Conservation (phyloP, 2,329 filamentous ascomycete species). For the Fusarium napiforme region DNA sequence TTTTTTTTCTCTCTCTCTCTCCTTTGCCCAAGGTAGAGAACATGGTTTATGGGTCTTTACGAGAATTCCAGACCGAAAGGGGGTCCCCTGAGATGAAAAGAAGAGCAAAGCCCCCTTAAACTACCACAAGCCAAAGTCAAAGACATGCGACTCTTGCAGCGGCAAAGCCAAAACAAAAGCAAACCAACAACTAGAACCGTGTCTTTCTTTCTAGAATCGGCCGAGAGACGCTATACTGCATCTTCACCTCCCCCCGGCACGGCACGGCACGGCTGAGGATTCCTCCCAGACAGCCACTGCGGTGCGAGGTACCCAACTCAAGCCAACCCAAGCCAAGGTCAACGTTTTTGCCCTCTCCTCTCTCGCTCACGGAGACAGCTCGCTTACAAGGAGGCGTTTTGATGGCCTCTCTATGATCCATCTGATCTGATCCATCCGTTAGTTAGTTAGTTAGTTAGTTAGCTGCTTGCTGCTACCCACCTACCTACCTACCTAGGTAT, state of each 20-base stretch:
- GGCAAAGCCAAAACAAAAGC: neutral
- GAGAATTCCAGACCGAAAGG: slow-evolving; percentile 5
- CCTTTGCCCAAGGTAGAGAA: neutral
- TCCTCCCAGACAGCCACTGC: neutral
- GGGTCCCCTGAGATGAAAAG: neutral
- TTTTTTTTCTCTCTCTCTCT: neutral
- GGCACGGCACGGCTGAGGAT: slow-evolving; percentile 24
- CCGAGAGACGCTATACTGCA: neutral
- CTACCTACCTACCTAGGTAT: too few species aligned
- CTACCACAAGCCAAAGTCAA: slow-evolving; percentile 26
- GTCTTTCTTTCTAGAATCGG: slow-evolving; percentile 22
- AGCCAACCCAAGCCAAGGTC: neutral
- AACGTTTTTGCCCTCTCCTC: neutral
- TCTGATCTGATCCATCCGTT: neutral
- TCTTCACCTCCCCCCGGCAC: neutral
- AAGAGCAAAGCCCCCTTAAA: neutral
- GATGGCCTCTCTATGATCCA: neutral
- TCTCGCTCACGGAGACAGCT: neutral
- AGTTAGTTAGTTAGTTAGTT: neutral
- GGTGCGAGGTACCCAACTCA: neutral
- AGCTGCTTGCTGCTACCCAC: neutral
- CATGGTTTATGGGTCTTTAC: neutral
- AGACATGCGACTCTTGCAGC: slow-evolving; percentile 8
- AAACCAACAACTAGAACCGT: slow-evolving; percentile 9
- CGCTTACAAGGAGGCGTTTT: slow-evolving; percentile 2